A percentile compares a stretch with the other conserved stretches of the same genome.
Conservation (phyloP, 805 yeast species). For the Teunomyces lycoperdinae region DNA sequence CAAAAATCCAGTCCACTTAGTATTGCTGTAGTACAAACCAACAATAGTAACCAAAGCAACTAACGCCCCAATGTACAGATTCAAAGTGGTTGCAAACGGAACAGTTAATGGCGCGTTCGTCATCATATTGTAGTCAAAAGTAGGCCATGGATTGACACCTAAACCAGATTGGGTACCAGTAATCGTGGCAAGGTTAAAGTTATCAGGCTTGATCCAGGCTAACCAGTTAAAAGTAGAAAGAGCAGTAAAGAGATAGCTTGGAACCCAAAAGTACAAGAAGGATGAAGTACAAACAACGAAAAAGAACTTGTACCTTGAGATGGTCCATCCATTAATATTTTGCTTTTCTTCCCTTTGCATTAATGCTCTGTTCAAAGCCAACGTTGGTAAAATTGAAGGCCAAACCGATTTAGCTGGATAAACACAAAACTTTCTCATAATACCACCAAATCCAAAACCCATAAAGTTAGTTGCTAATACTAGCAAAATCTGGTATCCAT, state of each 20-base stretch:
- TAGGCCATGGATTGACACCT: slow-evolving; percentile 52
- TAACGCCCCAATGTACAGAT: slow-evolving; percentile 19
- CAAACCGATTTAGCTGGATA: slow-evolving; percentile 53
- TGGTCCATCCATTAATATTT: slow-evolving; percentile 30
- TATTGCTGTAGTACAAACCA: slow-evolving; percentile 26
- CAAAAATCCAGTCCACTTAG: slow-evolving; percentile 25
- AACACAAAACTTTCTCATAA: slow-evolving; percentile 32
- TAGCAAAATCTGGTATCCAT: slow-evolving; percentile 14
- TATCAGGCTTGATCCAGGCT: slow-evolving; percentile 56
- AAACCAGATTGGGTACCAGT: slow-evolving; percentile 49
- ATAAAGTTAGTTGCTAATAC: slow-evolving; percentile 13
- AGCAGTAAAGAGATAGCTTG: slow-evolving; percentile 41
- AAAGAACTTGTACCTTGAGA: slow-evolving; percentile 23
- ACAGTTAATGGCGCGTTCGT: slow-evolving; percentile 15
- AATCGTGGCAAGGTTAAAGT: slow-evolving; percentile 44
- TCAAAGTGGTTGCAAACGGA: slow-evolving; percentile 23
- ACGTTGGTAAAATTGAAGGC: slow-evolving; percentile 40
- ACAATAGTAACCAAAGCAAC: slow-evolving; percentile 19
- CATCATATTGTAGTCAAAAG: slow-evolving; percentile 51
- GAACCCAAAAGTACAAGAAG: slow-evolving; percentile 40
- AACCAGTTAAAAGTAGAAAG: slow-evolving; percentile 52
- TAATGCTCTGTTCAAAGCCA: slow-evolving; percentile 28
- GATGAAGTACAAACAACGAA: slow-evolving; percentile 12
- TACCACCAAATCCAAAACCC: slow-evolving; percentile 18
- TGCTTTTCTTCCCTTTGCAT: slow-evolving; percentile 22